These are phyloP conservation scores for Silene noctiflora DNA, from an alignment of 179 eudicot genomes.

Conservation along the genomic window DNA sequence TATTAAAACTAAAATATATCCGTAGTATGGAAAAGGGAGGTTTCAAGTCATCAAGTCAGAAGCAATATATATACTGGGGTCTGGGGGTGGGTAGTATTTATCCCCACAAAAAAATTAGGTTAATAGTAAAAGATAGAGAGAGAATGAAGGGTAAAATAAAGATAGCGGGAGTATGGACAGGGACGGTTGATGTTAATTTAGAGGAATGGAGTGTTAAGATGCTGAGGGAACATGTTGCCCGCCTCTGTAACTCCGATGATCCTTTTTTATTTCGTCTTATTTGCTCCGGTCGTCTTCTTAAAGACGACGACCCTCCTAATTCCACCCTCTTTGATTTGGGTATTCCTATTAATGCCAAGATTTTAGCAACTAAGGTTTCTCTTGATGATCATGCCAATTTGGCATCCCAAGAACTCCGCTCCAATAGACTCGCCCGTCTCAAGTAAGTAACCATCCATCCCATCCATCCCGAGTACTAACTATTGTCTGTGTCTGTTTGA, in stretches of 20 bases:
- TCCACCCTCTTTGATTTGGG: constrained; percentile 54
- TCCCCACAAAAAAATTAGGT: too few species aligned
- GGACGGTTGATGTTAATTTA: constrained; percentile 57
- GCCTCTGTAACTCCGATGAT: constrained; percentile 35
- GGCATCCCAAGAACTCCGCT: constrained; percentile 68
- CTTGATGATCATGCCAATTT: constrained; percentile 29
- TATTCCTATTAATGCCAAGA: constrained; percentile 58
- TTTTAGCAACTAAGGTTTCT: constrained; percentile 48
- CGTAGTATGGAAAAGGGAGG: too few species aligned
- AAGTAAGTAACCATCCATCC: constrained; percentile 35
- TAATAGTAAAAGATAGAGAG: too few species aligned
- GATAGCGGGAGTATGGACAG: constrained; percentile 82
- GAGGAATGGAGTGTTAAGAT: constrained; percentile 61
- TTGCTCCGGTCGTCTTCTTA: constrained; percentile 61
- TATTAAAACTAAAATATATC: too few species aligned
- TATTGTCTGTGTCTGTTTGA: background rate
- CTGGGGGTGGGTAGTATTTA: too few species aligned
- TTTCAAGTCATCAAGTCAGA: too few species aligned
- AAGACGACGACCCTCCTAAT: constrained; percentile 38
- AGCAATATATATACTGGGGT: too few species aligned
- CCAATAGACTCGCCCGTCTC: constrained; percentile 52
- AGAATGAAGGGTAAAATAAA: constrained; percentile 48
- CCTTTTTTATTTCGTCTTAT: constrained; percentile 54
- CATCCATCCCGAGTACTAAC: too few species aligned
- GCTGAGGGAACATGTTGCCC: constrained; percentile 55